Evolutionary conservation across 495 filamentous ascomycete species (phyloP).

Genomic region (Parmelia sp.): DNA sequence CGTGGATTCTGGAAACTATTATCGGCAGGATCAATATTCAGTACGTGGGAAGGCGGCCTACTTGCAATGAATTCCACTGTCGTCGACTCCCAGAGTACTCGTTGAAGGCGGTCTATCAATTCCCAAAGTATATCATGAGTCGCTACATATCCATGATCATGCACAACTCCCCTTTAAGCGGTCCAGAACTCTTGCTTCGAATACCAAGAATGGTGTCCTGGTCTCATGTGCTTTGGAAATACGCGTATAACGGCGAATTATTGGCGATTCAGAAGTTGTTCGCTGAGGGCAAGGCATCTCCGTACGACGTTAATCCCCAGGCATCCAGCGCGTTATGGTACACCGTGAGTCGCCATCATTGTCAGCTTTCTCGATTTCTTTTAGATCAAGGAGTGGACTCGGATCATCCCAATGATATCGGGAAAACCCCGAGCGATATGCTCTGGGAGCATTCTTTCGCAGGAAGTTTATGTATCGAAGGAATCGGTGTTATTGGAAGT

Average conservation of each 20-base stretch:
- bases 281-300: slow-evolving; percentile 24
- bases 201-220: slow-evolving; percentile 15
- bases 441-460: slow-evolving; percentile 11
- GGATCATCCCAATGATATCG: slow-evolving; percentile 9
- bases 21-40: slow-evolving; percentile 13
- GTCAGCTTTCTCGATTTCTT: slow-evolving; percentile 6
- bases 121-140: slow-evolving; percentile 17
- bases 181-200: slow-evolving; percentile 11
- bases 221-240: slow-evolving; percentile 16
- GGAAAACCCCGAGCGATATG: slow-evolving; percentile 2
- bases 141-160: slow-evolving; percentile 17
- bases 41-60: neutral
- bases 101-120: slow-evolving; percentile 9
- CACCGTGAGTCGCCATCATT: slow-evolving; percentile 5
- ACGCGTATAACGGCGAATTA: slow-evolving; percentile 15
- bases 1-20: slow-evolving; percentile 8
- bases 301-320: slow-evolving; percentile 22
- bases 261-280: slow-evolving; percentile 23
- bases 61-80: slow-evolving; percentile 17
- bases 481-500: neutral
- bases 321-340: slow-evolving; percentile 13
- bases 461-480: neutral
- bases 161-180: slow-evolving; percentile 3
- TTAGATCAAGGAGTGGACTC: slow-evolving; percentile 18
- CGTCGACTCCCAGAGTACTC: neutral